Evolutionary conservation across 2,329 filamentous ascomycete genomes (phyloP), one percentile per base, ranked within the genome.

Genomic region (Fusarium sublunatum): DNA sequence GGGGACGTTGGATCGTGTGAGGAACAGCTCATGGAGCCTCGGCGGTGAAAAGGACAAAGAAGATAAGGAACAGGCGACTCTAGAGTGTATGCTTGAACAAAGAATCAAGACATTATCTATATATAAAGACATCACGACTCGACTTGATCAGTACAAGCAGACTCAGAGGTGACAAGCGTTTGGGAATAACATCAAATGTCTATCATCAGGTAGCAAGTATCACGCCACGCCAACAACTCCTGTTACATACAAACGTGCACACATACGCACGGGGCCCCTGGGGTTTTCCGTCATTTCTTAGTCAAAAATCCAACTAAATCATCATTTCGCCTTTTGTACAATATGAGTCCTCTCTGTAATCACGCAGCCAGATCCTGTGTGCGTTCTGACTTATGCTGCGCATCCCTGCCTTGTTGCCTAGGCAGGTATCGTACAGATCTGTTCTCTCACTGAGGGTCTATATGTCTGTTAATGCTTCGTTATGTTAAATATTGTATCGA

Each of bases 21-120:
- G 61, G 22, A 64, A 67, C 65, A 66, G 52, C 48, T 67, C 60
- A 67, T 49, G 35, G 25, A 40, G 44, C 46, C 41, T 55, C 48
- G 55, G 49, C 58, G 58, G 58, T 55, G 34, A 47, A 63, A 24
- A 5, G 26, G 35, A n/a, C n/a, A 26, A 10, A 26, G 19, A 36
- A 31, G 7, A 22, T 10, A n/a, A 38, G 29, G 35, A 32, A 7
- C 11, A 10, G 4, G 4, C 12, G 6, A 4, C 5, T 19, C 19
- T 12, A 22, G n/a, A 51, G 8, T n/a, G 29, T 48, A 3, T 15
- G 10, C 22, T 31, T 28, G 7, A 34, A 36, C 26, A 36, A 36
- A 22, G 24, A 31, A 35, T 29, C 13, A 28, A 53, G 50, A 15
- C 5, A 53, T 46, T 34, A 40, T 26, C 7, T 40, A 12, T 7